Evolutionary conservation across 1,284 basidiomycete species (phyloP), one percentile per base, ranked within the genome.

Genomic region (Ustilago xerochloae): DNA sequence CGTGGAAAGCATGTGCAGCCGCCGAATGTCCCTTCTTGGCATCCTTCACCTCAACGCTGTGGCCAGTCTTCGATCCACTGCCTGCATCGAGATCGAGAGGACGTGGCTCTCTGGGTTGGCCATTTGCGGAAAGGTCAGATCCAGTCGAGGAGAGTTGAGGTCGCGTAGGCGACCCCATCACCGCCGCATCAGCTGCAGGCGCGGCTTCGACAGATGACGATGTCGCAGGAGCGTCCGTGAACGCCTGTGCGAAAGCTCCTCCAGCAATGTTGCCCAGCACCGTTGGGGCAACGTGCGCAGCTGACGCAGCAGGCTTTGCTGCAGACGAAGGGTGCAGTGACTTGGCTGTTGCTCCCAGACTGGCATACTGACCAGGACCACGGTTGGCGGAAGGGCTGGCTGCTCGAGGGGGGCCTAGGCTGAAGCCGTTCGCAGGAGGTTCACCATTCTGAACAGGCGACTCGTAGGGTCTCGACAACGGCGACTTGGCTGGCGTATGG

Each of bases 401-500:
- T 15, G 71, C 71, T 51, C 71, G 36, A n/a, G 71, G 43, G 38
- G 70, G 70, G 13, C 56, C 56, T 7, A 73, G 28, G 58, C 70
- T 68, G 62, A 68, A 67, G 7, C 70, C 70, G 28, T 65, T 68
- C 18, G 29, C 28, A 5, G 60, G 64, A n/a, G 55, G 50, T 3
- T 59, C 62, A 30, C 57, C 66, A 12, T 69, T 59, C 46, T 46
- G 53, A 36, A 46, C 32, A 10, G 33, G 24, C 18, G 64, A 39
- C 38, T 64, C 66, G 47, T 74, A 62, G 9, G 71, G 62, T 15
- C 63, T 45, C 4, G 74, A 77, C 30, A 77, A 51, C 13, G 74
- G 74, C 43, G 74, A 77, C 30, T 64, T 63, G 22, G 70, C 70
- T 8, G 74, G 69, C 22, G 65, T 65, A 33, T 77, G 74, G 26